Evolutionary conservation across 2,329 filamentous ascomycete species (phyloP).

Genomic region (Microcyclosporella mali): DNA sequence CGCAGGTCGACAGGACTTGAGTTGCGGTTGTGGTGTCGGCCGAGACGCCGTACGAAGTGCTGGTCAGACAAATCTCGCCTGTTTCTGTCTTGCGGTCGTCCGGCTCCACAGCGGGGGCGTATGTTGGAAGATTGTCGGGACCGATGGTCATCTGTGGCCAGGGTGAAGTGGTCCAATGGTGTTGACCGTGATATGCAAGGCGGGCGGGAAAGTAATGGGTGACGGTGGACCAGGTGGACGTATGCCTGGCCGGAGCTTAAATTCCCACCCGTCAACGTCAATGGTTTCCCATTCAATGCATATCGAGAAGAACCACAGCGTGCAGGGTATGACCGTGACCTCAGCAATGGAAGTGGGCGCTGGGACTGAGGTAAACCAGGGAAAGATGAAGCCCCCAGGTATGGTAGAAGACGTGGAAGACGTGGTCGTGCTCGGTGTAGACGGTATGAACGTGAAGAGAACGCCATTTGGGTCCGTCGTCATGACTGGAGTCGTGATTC

Average conservation of each 20-base stretch:
- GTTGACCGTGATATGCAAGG: constrained; percentile 1
- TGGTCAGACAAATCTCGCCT: constrained; percentile 7
- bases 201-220: constrained; percentile 1
- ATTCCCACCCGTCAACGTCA: constrained; percentile 6
- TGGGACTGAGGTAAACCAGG: constrained; percentile 4
- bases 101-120: constrained; percentile 1
- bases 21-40: constrained; percentile 3
- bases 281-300: constrained; percentile 7
- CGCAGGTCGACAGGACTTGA: constrained; percentile 7
- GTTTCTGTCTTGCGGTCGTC: constrained; percentile 4
- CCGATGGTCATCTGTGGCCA: constrained; percentile 8
- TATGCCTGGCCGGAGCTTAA: constrained; percentile 6
- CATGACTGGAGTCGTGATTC: not conserved
- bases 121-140: constrained; percentile 7
- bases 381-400: constrained; percentile 1
- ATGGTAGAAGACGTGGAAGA: not conserved
- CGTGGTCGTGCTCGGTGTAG: not conserved
- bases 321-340: constrained; percentile 6
- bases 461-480: not conserved
- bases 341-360: constrained; percentile 4
- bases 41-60: constrained; percentile 10
- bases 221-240: constrained; percentile 9
- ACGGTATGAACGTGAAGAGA: not conserved
- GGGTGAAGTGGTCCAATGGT: constrained; percentile 3
- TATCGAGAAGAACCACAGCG: constrained; percentile 8